A percentile compares a stretch with the other conserved stretches of the same genome.
Conservation (phyloP, 192 early-diverging fungal genomes). For the Coemansia furcata region DNA sequence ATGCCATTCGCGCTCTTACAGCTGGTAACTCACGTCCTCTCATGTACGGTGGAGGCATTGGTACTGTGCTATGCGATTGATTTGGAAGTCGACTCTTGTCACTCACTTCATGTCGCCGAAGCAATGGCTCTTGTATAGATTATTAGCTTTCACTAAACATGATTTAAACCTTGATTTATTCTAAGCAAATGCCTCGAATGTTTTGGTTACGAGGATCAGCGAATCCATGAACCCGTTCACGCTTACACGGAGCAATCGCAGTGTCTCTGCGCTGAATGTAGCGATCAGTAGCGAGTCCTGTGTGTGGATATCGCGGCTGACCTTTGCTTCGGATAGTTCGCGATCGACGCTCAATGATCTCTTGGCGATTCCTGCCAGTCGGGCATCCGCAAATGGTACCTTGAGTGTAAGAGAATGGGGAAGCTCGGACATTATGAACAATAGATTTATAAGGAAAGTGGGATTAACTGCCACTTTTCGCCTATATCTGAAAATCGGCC, state of each 20-base stretch:
- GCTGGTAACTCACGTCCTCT: slow-evolving; percentile 41
- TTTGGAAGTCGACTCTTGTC: slow-evolving; percentile 42
- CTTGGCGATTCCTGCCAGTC: slow-evolving; percentile 26
- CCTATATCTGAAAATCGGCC: neutral
- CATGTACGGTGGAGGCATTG: slow-evolving; percentile 43
- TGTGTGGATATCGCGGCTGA: slow-evolving; percentile 9
- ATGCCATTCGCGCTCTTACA: slow-evolving; percentile 47
- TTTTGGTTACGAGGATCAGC: slow-evolving; percentile 40
- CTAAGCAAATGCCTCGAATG: slow-evolving; percentile 35
- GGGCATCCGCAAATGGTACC: slow-evolving; percentile 23
- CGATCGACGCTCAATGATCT: slow-evolving; percentile 31
- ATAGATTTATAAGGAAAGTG: neutral
- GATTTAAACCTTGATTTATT: neutral
- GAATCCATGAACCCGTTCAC: slow-evolving; percentile 53
- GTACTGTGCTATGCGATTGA: slow-evolving; percentile 52
- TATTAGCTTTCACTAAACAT: neutral
- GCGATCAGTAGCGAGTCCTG: slow-evolving; percentile 8
- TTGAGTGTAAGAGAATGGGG: slow-evolving; percentile 25
- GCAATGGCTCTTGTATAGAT: slow-evolving; percentile 32
- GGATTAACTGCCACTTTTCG: neutral
- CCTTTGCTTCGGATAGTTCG: slow-evolving; percentile 34
- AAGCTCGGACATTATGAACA: slow-evolving; percentile 9
- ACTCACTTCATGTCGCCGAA: slow-evolving; percentile 44
- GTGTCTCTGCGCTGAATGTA: slow-evolving; percentile 16
- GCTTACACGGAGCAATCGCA: slow-evolving; percentile 41